phyloP scores from a whole-genome alignment of 192 early-diverging fungal species.

The Backusella australiensis region DNA sequence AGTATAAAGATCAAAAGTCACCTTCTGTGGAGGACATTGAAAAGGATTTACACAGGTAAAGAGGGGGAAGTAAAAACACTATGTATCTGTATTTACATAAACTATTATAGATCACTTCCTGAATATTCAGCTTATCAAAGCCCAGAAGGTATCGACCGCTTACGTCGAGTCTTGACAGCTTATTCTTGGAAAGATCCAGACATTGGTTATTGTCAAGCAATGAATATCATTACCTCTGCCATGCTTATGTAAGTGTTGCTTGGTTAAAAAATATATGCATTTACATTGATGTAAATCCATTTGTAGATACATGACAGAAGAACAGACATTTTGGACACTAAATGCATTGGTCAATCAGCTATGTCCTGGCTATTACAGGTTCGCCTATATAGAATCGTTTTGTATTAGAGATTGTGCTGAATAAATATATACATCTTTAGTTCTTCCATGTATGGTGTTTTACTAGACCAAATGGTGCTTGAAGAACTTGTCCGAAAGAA shows the following conservation, averaged over 20 bases:
- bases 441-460: constrained; percentile 97
- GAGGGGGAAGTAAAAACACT: neutral
- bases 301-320: constrained; percentile 82
- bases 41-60: constrained; percentile 72
- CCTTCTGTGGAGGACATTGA: constrained; percentile 85
- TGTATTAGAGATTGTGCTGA: neutral
- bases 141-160: constrained; percentile 84
- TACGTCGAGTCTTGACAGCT: constrained; percentile 88
- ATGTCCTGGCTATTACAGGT: constrained; percentile 88
- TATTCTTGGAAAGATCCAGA: constrained; percentile 85
- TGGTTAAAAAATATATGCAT: neutral
- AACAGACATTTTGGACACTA: constrained; percentile 97
- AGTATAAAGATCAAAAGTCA: constrained; percentile 58
- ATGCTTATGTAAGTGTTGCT: constrained; percentile 67
- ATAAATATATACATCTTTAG: constrained; percentile 16
- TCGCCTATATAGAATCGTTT: neutral
- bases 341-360: constrained; percentile 86
- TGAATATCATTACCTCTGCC: constrained; percentile 98
- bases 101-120: constrained; percentile 69
- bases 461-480: constrained; percentile 94
- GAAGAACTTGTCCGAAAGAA: constrained; percentile 83
- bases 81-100: neutral
- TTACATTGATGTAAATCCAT: neutral
- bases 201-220: constrained; percentile 98
- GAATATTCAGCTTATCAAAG: constrained; percentile 93